phyloP scores from a whole-genome alignment of 2,329 filamentous ascomycete species.

The Phaeoacremonium minimum region DNA sequence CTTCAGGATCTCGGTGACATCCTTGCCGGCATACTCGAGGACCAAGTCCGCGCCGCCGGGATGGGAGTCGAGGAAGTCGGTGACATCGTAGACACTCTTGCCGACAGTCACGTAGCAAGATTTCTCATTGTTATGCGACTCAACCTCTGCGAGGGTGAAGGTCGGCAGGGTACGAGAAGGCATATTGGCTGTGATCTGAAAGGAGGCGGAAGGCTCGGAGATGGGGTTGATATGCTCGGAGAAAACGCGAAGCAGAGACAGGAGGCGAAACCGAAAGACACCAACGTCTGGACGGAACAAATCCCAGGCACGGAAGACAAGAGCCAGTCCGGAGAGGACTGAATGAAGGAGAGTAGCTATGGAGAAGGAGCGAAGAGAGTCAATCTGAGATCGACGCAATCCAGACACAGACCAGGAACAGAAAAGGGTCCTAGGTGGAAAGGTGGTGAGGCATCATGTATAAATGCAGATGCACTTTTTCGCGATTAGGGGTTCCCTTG shows the following conservation, averaged over 20 bases:
- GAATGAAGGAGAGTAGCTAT: neutral
- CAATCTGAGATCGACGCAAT: too few relatives aligned
- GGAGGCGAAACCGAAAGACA: neutral
- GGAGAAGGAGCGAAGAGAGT: neutral
- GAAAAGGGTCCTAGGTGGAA: too few relatives aligned
- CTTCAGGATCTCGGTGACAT: constrained; percentile 76
- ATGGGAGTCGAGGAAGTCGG: constrained; percentile 84
- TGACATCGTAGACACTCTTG: constrained; percentile 90
- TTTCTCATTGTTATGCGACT: constrained; percentile 70
- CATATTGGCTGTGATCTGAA: constrained; percentile 44
- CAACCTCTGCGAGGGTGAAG: constrained; percentile 75
- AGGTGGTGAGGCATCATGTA: too few relatives aligned
- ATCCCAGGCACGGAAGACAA: neutral
- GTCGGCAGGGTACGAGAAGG: constrained; percentile 78
- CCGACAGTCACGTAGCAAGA: constrained; percentile 94
- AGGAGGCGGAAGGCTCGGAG: constrained; percentile 7
- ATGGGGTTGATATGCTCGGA: constrained; percentile 5
- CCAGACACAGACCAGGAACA: too few relatives aligned
- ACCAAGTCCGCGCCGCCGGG: constrained; percentile 87
- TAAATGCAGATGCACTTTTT: too few relatives aligned
- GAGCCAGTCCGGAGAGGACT: neutral
- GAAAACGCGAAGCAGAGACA: neutral
- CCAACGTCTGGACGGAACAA: neutral
- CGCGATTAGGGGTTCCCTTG: too few relatives aligned
- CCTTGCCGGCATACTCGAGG: constrained; percentile 84